phyloP scores from a whole-genome alignment of 2,329 filamentous ascomycete genomes.

The Aquanectria penicillioides region DNA sequence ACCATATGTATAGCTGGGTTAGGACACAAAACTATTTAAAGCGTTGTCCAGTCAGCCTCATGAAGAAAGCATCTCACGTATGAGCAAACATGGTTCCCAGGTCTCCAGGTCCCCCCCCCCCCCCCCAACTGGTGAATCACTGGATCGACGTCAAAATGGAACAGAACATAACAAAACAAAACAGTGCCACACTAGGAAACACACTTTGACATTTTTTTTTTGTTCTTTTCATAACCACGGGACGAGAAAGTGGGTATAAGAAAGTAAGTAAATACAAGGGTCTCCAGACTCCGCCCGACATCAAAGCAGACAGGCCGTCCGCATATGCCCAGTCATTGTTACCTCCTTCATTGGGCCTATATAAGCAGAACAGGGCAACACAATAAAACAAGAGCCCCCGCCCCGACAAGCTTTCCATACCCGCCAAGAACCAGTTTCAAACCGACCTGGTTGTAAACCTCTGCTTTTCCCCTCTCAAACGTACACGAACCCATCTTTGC shows the following conservation, averaged over 20 bases:
- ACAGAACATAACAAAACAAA: too few relatives aligned
- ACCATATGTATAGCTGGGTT: slow-evolving; percentile 32
- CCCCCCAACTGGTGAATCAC: too few relatives aligned
- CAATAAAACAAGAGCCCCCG: slow-evolving; percentile 14
- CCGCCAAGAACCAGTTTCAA: slow-evolving; percentile 26
- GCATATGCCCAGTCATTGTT: slow-evolving; percentile 17
- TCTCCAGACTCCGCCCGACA: slow-evolving; percentile 37
- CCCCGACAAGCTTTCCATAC: slow-evolving; percentile 10
- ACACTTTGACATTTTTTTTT: slow-evolving; percentile 13
- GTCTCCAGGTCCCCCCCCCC: too few relatives aligned
- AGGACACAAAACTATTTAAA: slow-evolving; percentile 31
- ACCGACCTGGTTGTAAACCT: slow-evolving; percentile 9
- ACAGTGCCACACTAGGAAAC: too few relatives aligned
- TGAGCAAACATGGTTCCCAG: too few relatives aligned
- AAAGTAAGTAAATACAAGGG: slow-evolving; percentile 32
- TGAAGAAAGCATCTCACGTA: not conserved
- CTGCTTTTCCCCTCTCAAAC: slow-evolving; percentile 7
- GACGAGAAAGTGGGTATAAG: slow-evolving; percentile 38
- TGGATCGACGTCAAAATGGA: too few relatives aligned
- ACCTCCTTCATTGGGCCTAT: slow-evolving; percentile 27
- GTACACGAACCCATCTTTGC: not conserved
- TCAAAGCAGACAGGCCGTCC: slow-evolving; percentile 24
- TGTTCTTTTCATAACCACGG: slow-evolving; percentile 16
- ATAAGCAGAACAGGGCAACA: slow-evolving; percentile 28
- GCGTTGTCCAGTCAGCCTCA: slow-evolving; percentile 20